Evolutionary conservation across 1,284 basidiomycete genomes (phyloP).

Genomic region (Anthracocystis panici-leucophaei): DNA sequence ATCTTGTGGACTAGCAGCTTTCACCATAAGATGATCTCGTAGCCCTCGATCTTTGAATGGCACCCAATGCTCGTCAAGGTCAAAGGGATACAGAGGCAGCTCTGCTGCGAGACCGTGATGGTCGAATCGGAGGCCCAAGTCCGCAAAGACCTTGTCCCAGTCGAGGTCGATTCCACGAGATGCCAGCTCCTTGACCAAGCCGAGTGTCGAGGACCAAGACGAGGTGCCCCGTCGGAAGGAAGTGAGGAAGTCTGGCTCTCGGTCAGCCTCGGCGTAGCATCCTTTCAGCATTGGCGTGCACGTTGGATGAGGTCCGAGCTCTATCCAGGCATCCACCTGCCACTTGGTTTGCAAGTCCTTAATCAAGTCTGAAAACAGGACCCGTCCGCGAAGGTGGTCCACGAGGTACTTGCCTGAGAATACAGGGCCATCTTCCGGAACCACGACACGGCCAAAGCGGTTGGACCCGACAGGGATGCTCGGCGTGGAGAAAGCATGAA

Average conservation of each 20-base stretch:
- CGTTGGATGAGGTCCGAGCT: constrained; percentile 51
- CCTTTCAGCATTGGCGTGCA: constrained; percentile 50
- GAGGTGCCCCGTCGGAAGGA: constrained; percentile 44
- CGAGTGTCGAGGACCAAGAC: constrained; percentile 28
- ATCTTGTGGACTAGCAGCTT: background rate
- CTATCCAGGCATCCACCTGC: constrained; percentile 33
- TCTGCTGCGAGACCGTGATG: constrained; percentile 20
- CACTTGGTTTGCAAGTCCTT: constrained; percentile 20
- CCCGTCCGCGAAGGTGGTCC: constrained; percentile 34
- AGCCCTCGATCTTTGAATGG: constrained; percentile 48
- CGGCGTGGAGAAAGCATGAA: constrained; percentile 24
- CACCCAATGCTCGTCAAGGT: constrained; percentile 47
- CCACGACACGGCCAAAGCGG: constrained; percentile 28
- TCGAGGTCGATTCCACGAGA: constrained; percentile 26
- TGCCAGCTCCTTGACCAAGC: constrained; percentile 35
- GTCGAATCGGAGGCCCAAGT: constrained; percentile 28
- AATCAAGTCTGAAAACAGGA: constrained; percentile 43
- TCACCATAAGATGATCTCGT: constrained; percentile 37
- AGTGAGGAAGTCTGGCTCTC: constrained; percentile 28
- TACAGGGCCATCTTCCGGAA: background rate
- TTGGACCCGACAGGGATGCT: constrained; percentile 37
- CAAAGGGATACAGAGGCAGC: constrained; percentile 50
- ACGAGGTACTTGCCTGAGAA: constrained; percentile 33
- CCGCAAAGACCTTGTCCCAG: constrained; percentile 27
- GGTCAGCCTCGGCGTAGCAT: constrained; percentile 20